Evolutionary conservation across 768 basidiomycete genomes (phyloP), one percentile per base, ranked within the genome.

Genomic region (Tricholomella constricta): DNA sequence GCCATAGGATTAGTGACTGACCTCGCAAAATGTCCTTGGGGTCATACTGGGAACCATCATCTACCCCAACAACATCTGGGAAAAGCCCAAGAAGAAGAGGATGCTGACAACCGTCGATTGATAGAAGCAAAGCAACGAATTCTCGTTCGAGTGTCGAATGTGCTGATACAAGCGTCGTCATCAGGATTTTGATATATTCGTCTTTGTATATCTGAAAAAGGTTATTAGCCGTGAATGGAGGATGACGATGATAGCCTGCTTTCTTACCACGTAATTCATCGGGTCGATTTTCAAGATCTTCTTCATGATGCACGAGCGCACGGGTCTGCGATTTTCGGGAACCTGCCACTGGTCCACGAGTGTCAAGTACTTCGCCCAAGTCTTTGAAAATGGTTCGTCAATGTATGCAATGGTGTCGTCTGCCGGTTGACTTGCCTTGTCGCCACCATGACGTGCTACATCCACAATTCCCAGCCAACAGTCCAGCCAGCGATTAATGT

Each of bases 381-480:
- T 76, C 86, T 88, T 31, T 51, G 51, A 45, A 36, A 31, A 11
- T 15, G 11, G 6, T 35, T 43, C 17, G 34, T 41, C 23, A 32
- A 29, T 19, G 27, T 20, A 26, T n/a, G 25, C 6, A 15, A 5
- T 36, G 40, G 11, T 14, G 29, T 34, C 1, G 6, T 15, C 20
- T 46, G 40, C 26, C 6, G 44, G n/a, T 4, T 9, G n/a, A 59
- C 67, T 54, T 55, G 67, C 68, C 63, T 62, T 66, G 27, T 45
- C 57, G 12, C 51, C 56, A 26, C 56, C 59, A 20, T 62, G 78
- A 6, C 88, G 78, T 14, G 85, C 61, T 15, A 91, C 76, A 50
- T 76, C 76, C 1, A 82, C 83, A 58, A 86, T 91, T 4, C 84
- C 82, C 6, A 88, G 74, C 89, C 90, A 94, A 59, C 85, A 86